Evolutionary conservation across 257 asterid species (phyloP).

Genomic region (Fraxinus excelsior): DNA sequence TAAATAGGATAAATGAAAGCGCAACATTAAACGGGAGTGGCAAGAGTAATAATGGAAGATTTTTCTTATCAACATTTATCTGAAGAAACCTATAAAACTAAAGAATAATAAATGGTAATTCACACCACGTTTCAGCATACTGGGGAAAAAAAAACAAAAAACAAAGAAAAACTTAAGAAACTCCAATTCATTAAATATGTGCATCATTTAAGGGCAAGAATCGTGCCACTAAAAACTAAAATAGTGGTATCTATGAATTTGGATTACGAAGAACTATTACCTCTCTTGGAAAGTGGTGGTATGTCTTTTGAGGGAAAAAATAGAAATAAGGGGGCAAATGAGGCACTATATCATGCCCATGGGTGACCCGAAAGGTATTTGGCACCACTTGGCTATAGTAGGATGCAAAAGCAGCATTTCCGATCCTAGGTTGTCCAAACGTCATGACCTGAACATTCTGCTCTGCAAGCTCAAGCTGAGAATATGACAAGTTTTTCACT

Average conservation of each 20-base stretch:
- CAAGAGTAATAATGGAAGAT: too few species aligned
- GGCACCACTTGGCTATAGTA: slow-evolving; percentile 70
- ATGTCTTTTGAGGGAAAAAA: slow-evolving; percentile 74
- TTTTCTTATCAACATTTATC: neutral
- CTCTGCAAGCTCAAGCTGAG: slow-evolving; percentile 64
- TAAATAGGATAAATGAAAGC: neutral
- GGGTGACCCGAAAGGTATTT: slow-evolving; percentile 75
- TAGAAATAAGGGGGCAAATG: slow-evolving; percentile 94
- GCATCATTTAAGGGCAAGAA: neutral
- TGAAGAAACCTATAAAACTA: neutral
- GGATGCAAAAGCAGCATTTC: slow-evolving; percentile 80
- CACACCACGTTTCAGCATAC: neutral
- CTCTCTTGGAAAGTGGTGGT: slow-evolving; percentile 95
- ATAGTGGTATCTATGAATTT: neutral
- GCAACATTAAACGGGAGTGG: too few species aligned
- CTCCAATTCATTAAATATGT: neutral
- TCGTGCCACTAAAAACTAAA: neutral
- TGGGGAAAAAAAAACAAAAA: neutral
- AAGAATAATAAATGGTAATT: neutral
- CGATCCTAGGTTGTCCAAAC: slow-evolving; percentile 96
- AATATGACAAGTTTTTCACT: slow-evolving; percentile 20
- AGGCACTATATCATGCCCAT: slow-evolving; percentile 91
- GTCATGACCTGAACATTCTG: slow-evolving; percentile 79
- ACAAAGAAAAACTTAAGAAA: neutral
- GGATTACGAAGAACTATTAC: slow-evolving; percentile 37